A percentile compares a stretch with the other conserved stretches of the same genome.
phyloP scores from a whole-genome alignment of 177 flowering plant species.

The Vitis hybrid region DNA sequence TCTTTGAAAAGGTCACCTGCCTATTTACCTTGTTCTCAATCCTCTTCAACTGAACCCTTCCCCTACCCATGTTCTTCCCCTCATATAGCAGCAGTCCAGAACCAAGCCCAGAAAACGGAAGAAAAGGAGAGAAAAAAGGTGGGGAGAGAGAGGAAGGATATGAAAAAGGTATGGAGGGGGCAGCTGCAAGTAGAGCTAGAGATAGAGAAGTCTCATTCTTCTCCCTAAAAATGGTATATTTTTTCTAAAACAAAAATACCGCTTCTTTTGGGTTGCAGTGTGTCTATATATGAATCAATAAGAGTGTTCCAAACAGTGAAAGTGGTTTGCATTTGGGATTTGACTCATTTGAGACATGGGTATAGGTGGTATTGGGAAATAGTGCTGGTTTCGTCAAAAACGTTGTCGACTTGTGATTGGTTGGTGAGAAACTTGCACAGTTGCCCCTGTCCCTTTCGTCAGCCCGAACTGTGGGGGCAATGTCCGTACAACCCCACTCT shows the following conservation, averaged over 20 bases:
- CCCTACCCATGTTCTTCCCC: slow-evolving; percentile 33
- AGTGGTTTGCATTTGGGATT: background rate
- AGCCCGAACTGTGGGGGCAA: too few species aligned
- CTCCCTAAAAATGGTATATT: background rate
- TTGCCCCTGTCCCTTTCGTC: too few species aligned
- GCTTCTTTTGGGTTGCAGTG: background rate
- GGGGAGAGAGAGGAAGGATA: background rate
- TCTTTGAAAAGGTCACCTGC: slow-evolving; percentile 41
- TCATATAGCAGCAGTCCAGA: background rate
- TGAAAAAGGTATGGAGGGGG: background rate
- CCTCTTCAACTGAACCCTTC: slow-evolving; percentile 40
- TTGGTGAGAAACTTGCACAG: too few species aligned
- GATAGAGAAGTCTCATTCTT: background rate
- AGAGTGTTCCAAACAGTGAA: background rate
- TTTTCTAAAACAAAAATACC: too few species aligned
- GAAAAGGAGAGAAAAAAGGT: background rate
- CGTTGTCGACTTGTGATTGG: slow-evolving; percentile 27
- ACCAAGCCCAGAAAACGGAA: background rate
- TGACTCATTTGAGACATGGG: background rate
- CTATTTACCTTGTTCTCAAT: slow-evolving; percentile 48
- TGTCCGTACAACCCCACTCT: too few species aligned
- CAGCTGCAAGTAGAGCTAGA: background rate
- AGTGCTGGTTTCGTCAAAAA: slow-evolving; percentile 21
- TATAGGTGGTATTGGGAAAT: slow-evolving; percentile 15
- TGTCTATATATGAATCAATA: background rate